Percentiles rank a stretch among this genome's conserved stretches.
Evolutionary conservation across 495 filamentous ascomycete genomes (phyloP).

Genomic region (Xylaria telfairii): DNA sequence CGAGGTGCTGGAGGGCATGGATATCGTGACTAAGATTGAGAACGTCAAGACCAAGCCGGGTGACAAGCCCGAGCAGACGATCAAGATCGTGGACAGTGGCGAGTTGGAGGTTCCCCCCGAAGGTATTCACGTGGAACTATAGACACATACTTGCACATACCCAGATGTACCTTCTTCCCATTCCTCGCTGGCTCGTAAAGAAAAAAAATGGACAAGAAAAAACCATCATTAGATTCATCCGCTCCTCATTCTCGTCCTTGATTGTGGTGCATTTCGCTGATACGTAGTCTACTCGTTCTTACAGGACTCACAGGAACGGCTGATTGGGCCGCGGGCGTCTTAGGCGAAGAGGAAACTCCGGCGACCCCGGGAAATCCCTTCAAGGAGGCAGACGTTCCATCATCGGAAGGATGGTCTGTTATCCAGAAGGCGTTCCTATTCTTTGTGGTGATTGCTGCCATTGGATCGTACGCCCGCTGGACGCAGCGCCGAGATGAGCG

Average conservation of each 20-base stretch:
- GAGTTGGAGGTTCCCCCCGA: constrained; percentile 86
- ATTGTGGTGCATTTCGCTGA: constrained; percentile 36
- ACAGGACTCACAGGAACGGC: constrained; percentile 38
- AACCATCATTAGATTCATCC: constrained; percentile 24
- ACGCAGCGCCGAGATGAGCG: constrained; percentile 29
- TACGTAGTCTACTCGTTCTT: constrained; percentile 32
- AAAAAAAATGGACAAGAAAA: constrained; percentile 24
- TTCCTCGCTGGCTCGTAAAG: constrained; percentile 10
- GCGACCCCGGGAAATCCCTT: constrained; percentile 18
- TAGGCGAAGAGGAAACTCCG: constrained; percentile 27
- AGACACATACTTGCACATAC: constrained; percentile 47
- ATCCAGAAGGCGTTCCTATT: constrained; percentile 48
- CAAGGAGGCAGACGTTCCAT: constrained; percentile 22
- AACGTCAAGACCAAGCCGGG: constrained; percentile 69
- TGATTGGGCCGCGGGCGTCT: constrained; percentile 39
- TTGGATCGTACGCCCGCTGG: constrained; percentile 43
- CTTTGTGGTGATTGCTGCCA: constrained; percentile 42
- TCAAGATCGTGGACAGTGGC: constrained; percentile 95
- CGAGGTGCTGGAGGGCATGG: constrained; percentile 90
- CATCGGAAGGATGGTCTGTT: constrained; percentile 40
- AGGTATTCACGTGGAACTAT: constrained; percentile 99
- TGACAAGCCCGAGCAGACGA: constrained; percentile 74
- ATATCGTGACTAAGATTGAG: constrained; percentile 88
- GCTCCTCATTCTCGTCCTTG: constrained; percentile 29
- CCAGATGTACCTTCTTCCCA: constrained; percentile 26